phyloP scores from a whole-genome alignment of 345 rosid species.

The Laguncularia racemosa region DNA sequence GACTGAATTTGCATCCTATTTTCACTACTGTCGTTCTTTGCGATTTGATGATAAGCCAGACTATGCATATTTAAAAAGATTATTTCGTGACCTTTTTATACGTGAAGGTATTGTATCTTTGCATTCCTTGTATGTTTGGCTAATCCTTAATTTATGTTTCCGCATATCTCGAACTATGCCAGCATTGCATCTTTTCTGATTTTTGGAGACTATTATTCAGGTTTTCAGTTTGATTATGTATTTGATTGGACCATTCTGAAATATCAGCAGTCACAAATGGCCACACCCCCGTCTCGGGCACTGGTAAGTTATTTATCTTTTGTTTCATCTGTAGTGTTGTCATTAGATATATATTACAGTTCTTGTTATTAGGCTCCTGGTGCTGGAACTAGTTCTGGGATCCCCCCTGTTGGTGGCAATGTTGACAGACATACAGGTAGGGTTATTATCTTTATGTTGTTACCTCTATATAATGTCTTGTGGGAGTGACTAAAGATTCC shows the following conservation, averaged over 20 bases:
- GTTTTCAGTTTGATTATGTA: slow-evolving; percentile 92
- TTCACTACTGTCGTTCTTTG: slow-evolving; percentile 69
- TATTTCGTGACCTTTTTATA: slow-evolving; percentile 67
- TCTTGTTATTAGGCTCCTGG: slow-evolving; percentile 42
- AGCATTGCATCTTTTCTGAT: slow-evolving; percentile 4
- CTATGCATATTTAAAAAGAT: slow-evolving; percentile 58
- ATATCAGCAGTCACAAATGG: slow-evolving; percentile 89
- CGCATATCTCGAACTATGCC: too few species aligned
- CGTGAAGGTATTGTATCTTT: slow-evolving; percentile 48
- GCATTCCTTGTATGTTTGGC: neutral
- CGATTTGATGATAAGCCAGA: slow-evolving; percentile 76
- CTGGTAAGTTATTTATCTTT: slow-evolving; percentile 27
- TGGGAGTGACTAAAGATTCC: too few species aligned
- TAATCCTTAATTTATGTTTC: too few species aligned
- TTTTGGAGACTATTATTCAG: slow-evolving; percentile 19
- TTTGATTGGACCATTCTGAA: slow-evolving; percentile 99
- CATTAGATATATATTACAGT: slow-evolving; percentile 6
- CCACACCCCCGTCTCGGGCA: slow-evolving; percentile 70
- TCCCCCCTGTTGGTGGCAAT: slow-evolving; percentile 35
- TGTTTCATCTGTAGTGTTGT: slow-evolving; percentile 1
- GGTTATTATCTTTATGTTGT: neutral
- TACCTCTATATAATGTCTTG: too few species aligned
- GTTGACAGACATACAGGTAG: slow-evolving; percentile 63
- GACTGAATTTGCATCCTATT: slow-evolving; percentile 92
- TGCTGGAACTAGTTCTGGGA: slow-evolving; percentile 74